Conservation (phyloP, 1,139 yeast species). For the Hansenula anomala region DNA sequence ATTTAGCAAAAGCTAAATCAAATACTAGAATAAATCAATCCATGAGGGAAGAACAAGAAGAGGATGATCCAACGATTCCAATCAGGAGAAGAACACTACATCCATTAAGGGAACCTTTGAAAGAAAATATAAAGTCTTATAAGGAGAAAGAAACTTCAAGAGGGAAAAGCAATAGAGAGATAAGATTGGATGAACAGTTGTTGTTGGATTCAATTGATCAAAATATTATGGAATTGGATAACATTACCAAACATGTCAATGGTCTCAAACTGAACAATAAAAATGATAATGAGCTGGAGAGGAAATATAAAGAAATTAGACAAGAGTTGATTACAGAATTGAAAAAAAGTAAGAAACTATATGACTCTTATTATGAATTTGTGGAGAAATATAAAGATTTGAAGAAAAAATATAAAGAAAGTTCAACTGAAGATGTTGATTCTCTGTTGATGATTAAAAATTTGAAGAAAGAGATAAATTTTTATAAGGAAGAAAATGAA, state of each 20-base stretch:
- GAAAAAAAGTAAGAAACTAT: slow-evolving; percentile 26
- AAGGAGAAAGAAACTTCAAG: too few species aligned
- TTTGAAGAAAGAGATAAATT: slow-evolving; percentile 7
- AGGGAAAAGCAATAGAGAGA: too few species aligned
- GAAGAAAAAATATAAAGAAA: slow-evolving; percentile 22
- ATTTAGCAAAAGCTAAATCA: slow-evolving; percentile 16
- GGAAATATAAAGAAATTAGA: slow-evolving; percentile 30
- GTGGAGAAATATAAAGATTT: slow-evolving; percentile 37
- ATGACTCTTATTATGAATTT: slow-evolving; percentile 36
- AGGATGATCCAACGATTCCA: not conserved
- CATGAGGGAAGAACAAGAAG: not conserved
- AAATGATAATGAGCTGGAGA: slow-evolving; percentile 15
- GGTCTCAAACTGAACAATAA: slow-evolving; percentile 16
- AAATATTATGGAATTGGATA: slow-evolving; percentile 23
- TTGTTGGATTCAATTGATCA: slow-evolving; percentile 17
- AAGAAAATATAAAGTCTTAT: too few species aligned
- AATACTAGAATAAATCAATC: slow-evolving; percentile 16
- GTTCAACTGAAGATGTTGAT: slow-evolving; percentile 1
- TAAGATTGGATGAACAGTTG: slow-evolving; percentile 8
- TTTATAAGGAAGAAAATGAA: slow-evolving; percentile 12
- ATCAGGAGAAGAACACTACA: too few species aligned
- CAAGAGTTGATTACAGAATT: slow-evolving; percentile 27
- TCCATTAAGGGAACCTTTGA: too few species aligned
- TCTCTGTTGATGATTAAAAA: not conserved
- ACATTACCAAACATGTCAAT: slow-evolving; percentile 15